Conservation (phyloP, 1,139 yeast species). For the Chernovozyma aurita region DNA sequence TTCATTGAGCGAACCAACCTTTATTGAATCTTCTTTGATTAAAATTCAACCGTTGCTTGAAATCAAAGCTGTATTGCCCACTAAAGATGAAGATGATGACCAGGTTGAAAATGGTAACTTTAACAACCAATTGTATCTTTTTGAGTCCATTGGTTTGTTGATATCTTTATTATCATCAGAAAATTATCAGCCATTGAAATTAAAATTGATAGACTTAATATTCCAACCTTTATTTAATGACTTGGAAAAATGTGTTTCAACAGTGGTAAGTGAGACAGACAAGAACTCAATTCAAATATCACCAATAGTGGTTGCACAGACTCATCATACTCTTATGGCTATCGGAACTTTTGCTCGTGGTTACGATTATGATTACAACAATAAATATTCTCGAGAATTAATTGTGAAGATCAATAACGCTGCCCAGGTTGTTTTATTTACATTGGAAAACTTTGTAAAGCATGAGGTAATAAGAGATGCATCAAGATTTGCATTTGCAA, state of each 20-base stretch:
- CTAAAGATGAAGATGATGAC: conserved; percentile 49
- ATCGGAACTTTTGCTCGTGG: conserved; percentile 90
- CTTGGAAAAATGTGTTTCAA: conserved; percentile 57
- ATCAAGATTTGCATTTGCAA: conserved; percentile 79
- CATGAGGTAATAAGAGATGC: conserved; percentile 77
- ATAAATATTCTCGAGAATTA: conserved; percentile 28
- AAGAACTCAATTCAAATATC: conserved; percentile 6
- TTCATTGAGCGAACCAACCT: conserved; percentile 41
- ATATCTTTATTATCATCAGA: conserved; percentile 45
- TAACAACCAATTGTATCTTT: conserved; percentile 75
- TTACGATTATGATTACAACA: conserved; percentile 45
- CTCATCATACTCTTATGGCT: conserved; percentile 84
- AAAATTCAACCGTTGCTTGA: conserved; percentile 47
- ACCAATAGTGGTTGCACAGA: conserved; percentile 55
- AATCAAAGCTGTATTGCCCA: conserved; percentile 56
- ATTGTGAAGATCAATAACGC: conserved; percentile 61
- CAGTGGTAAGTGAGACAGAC: conserved; percentile 21
- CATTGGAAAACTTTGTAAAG: conserved; percentile 69
- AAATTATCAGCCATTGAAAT: conserved; percentile 27
- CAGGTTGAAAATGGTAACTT: conserved; percentile 59
- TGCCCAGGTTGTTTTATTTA: conserved; percentile 78
- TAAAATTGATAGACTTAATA: conserved; percentile 54
- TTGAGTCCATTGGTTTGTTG: conserved; percentile 73
- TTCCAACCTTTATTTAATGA: conserved; percentile 76
- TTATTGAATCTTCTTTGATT: conserved; percentile 35